Evolutionary conservation across 148 eudicot genomes (phyloP).

Genomic region (Rhododendron mucronatum): DNA sequence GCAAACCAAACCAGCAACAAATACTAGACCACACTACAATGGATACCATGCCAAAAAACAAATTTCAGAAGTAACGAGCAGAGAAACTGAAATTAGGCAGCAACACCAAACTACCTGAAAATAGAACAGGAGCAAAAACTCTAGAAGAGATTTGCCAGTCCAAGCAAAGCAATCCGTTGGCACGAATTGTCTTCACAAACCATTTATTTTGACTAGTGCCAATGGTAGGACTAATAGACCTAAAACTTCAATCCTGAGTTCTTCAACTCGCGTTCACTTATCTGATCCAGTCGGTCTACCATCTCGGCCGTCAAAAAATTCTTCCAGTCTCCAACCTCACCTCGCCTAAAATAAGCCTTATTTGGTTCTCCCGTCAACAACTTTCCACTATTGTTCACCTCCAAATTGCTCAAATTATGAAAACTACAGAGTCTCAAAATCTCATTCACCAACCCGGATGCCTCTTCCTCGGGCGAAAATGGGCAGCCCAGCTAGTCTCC

Average conservation of each 20-base stretch:
- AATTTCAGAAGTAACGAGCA: too few species aligned
- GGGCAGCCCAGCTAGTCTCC: conserved; percentile 25
- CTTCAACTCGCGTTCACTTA: conserved; percentile 2
- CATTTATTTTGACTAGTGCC: not conserved
- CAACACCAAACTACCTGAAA: too few species aligned
- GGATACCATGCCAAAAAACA: too few species aligned
- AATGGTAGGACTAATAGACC: not conserved
- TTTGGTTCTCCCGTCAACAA: not conserved
- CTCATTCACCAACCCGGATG: conserved; percentile 10
- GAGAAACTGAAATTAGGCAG: too few species aligned
- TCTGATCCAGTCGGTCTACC: not conserved
- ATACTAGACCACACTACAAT: too few species aligned
- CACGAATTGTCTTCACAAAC: not conserved
- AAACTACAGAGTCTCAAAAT: conserved; percentile 23
- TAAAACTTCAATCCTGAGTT: conserved; percentile 16
- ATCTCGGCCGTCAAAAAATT: not conserved
- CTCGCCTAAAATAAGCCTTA: conserved; percentile 11
- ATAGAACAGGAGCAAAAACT: too few species aligned
- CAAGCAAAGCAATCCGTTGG: too few species aligned
- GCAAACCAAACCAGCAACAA: too few species aligned
- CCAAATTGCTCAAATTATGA: conserved; percentile 25
- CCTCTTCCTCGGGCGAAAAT: conserved; percentile 20
- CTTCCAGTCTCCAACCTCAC: conserved; percentile 19
- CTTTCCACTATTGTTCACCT: conserved; percentile 22
- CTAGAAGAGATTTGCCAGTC: too few species aligned